Percentiles rank a stretch among this genome's conserved stretches.
Evolutionary conservation across 495 filamentous ascomycete genomes (phyloP).

Genomic region (Penicillium parvum): DNA sequence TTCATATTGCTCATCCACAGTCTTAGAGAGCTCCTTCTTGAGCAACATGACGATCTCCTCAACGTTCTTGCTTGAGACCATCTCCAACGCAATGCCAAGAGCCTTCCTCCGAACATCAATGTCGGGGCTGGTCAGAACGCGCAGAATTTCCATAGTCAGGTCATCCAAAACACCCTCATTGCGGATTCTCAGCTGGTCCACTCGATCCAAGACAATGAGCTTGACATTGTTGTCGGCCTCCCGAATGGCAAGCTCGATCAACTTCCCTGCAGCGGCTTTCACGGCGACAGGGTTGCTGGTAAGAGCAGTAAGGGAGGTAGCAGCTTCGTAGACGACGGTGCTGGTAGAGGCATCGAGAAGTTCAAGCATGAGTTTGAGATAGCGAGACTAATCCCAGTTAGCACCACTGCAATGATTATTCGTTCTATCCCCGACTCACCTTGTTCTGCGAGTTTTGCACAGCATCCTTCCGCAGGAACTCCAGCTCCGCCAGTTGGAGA

Average conservation of each 20-base stretch:
- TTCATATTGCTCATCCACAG: conserved; percentile 97
- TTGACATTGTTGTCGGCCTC: conserved; percentile 99
- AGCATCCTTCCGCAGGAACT: conserved; percentile 98
- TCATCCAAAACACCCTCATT: conserved; percentile 95
- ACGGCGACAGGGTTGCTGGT: conserved; percentile 97
- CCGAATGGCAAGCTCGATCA: conserved; percentile 94
- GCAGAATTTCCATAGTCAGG: conserved; percentile 94
- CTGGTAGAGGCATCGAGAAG: conserved; percentile 88
- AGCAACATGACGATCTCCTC: conserved; percentile 94
- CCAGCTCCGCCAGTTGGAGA: conserved; percentile 86
- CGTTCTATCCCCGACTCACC: conserved; percentile 43
- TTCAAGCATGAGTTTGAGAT: conserved; percentile 93
- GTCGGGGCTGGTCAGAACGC: conserved; percentile 93
- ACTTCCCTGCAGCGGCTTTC: conserved; percentile 92
- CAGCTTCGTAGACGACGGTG: conserved; percentile 96
- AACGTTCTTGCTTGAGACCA: conserved; percentile 98
- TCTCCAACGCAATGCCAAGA: conserved; percentile 85
- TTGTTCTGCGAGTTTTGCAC: conserved; percentile 91
- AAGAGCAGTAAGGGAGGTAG: conserved; percentile 91
- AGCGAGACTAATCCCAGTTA: conserved; percentile 61
- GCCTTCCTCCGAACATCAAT: conserved; percentile 95
- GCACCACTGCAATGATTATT: conserved; percentile 3
- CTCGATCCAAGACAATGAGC: conserved; percentile 92
- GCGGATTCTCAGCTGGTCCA: conserved; percentile 84
- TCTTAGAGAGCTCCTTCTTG: conserved; percentile 97